phyloP scores from a whole-genome alignment of 345 rosid genomes.

The Murraya paniculata region DNA sequence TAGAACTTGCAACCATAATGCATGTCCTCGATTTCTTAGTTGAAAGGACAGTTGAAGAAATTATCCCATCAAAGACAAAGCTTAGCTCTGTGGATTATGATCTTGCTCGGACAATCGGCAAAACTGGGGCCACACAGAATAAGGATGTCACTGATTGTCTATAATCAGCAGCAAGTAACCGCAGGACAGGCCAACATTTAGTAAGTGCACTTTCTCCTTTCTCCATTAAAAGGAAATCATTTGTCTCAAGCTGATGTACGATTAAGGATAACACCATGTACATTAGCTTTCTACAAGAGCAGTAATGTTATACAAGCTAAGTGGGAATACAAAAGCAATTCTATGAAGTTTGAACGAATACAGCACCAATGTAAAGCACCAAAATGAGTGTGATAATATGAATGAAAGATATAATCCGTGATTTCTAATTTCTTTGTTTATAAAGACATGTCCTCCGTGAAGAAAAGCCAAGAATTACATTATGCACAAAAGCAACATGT shows the following conservation, averaged over 20 bases:
- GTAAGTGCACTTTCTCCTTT: slow-evolving; percentile 39
- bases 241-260: slow-evolving; percentile 67
- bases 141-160: background rate
- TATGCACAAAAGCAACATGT: background rate
- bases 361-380: too few relatives aligned
- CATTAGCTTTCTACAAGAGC: background rate
- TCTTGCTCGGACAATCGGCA: slow-evolving; percentile 47
- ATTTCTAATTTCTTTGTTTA: too few relatives aligned
- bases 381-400: too few relatives aligned
- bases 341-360: too few relatives aligned
- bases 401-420: too few relatives aligned
- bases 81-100: slow-evolving; percentile 55
- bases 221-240: slow-evolving; percentile 46
- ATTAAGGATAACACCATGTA: background rate
- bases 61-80: slow-evolving; percentile 53
- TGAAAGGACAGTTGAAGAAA: slow-evolving; percentile 43
- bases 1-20: background rate
- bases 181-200: slow-evolving; percentile 17
- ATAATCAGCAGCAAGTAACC: background rate
- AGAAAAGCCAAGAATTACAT: background rate
- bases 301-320: too few relatives aligned
- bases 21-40: background rate
- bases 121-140: slow-evolving; percentile 31
- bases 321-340: too few relatives aligned
- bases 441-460: too few relatives aligned